phyloP scores from a whole-genome alignment of 305 asterid genomes.

The Rubia tinctorum region DNA sequence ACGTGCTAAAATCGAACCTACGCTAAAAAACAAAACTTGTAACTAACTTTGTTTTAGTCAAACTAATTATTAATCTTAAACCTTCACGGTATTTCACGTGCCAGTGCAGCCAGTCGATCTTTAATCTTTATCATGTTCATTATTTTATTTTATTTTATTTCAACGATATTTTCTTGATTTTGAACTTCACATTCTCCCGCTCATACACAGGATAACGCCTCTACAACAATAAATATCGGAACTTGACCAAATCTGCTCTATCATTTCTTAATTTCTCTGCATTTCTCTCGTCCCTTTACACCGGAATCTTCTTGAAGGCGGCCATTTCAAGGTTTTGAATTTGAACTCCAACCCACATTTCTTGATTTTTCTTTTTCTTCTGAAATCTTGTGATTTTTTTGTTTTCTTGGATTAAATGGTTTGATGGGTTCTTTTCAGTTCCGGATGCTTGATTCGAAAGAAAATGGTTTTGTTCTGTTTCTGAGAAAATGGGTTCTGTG shows the following conservation, averaged over 20 bases:
- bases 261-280: neutral
- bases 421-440: neutral
- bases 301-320: constrained; percentile 5
- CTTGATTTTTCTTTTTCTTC: neutral
- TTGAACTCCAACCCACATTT: neutral
- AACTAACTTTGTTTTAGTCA: constrained; percentile 1
- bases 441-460: neutral
- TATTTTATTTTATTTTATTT: neutral
- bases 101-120: neutral
- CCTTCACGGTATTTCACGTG: neutral
- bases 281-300: neutral
- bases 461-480: neutral
- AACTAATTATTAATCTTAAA: neutral
- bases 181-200: constrained; percentile 20
- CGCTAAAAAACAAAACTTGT: neutral
- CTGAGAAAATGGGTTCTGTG: neutral
- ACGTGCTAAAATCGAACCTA: neutral
- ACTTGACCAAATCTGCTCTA: neutral
- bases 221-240: neutral
- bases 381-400: neutral
- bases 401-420: neutral
- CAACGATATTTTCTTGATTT: constrained; percentile 12
- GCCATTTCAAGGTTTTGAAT: neutral
- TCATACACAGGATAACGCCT: neutral
- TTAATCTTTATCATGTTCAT: neutral